Evolutionary conservation across 768 basidiomycete species (phyloP), one percentile per base, ranked within the genome.

Genomic region (Leccinum rimulosum): DNA sequence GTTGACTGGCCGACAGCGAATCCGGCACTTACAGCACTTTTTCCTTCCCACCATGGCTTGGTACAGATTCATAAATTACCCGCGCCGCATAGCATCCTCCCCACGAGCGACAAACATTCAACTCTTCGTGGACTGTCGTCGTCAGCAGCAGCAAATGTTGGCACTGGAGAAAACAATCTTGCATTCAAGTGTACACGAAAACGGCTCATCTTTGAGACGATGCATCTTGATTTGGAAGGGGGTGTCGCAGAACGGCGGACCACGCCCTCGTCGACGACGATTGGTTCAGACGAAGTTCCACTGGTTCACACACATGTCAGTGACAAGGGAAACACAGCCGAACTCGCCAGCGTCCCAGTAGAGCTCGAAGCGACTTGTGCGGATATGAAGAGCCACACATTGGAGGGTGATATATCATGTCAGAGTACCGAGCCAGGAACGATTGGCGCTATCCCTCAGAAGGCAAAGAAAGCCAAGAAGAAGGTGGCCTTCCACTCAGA

Each of bases 101-200:
- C 95, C 0, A 84, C 91, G 0, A 93, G 93, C 58, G 88, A 94
- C 65, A 88, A 84, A 64, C 86, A 86, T 61, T 98, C 95, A 6
- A 80, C 83, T 6, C 79, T 99, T 49, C 87, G 96, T 11, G 95
- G 93, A 12, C 77, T 96, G 51, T 83, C 82, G 48, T 80, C 83
- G 2, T 80, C 84, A 25, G 75, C 79, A 17, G 74, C 70, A 36
- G 75, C 76, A 3, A 76, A 75, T 12, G 81, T 82, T 7, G 88
- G 86, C 0, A 85, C 85, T n/a, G 91, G 95, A 8, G 95, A 98
- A 72, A 98, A 98, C 74, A 98, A 98, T 67, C 80, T 99, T 8
- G 94, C 90, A 12, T 99, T 98, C 81, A 91, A 88, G 70, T 90
- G 92, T 68, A 97, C 88, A 67, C 80, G 95, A 65, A 93, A 91